phyloP scores from a whole-genome alignment of 2,329 filamentous ascomycete species.

The Paramyrothecium roridum region DNA sequence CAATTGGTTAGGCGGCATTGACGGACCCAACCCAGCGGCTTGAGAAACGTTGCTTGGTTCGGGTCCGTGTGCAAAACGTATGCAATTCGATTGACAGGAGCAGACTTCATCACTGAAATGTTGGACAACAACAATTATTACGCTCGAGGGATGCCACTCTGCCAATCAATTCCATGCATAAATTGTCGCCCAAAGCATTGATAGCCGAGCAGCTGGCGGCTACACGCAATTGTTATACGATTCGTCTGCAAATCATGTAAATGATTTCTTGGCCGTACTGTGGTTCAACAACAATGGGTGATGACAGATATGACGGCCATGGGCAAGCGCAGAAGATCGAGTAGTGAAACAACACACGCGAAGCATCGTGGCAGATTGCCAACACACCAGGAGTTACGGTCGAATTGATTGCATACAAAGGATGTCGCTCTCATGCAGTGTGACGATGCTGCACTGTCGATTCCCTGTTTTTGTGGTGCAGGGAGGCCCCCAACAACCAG shows the following conservation, averaged over 20 bases:
- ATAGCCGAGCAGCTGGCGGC: no score
- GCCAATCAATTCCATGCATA: no score
- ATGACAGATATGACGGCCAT: background rate
- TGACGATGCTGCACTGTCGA: background rate
- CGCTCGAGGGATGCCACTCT: no score
- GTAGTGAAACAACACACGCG: background rate
- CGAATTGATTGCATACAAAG: background rate
- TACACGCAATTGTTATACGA: no score
- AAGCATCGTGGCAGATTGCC: background rate
- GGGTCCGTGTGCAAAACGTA: no score
- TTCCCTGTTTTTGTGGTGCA: background rate
- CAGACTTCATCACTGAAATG: no score
- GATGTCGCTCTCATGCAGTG: background rate
- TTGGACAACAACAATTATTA: no score
- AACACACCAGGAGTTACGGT: background rate
- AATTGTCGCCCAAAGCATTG: no score
- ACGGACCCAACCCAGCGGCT: background rate
- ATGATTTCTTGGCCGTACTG: background rate
- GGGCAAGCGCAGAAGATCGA: background rate
- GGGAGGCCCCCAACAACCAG: background rate
- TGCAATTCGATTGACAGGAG: no score
- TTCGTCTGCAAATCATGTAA: no score
- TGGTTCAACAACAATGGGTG: background rate
- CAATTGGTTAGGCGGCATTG: conserved; percentile 9
- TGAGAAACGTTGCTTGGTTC: no score